Evolutionary conservation across 2,329 filamentous ascomycete genomes (phyloP).

Genomic region (Microdochium bolleyi): DNA sequence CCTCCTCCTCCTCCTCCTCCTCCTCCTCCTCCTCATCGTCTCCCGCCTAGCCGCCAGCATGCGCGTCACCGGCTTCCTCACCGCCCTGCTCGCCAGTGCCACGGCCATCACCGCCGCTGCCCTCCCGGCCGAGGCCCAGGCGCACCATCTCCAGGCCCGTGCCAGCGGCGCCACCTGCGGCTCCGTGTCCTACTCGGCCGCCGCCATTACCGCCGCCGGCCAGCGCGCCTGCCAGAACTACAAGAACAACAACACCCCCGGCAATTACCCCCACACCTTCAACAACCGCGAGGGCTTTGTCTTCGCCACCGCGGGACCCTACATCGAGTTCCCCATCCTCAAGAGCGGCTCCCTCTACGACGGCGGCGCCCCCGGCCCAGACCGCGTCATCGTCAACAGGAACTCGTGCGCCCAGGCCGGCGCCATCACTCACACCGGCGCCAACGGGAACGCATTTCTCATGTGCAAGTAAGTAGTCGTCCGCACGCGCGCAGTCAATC

Average conservation of each 20-base stretch:
- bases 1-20: too few relatives aligned
- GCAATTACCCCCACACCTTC: conserved; percentile 28
- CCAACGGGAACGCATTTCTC: background rate
- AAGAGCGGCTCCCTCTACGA: conserved; percentile 20
- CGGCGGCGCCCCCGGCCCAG: conserved; percentile 11
- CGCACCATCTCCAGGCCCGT: background rate
- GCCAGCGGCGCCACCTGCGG: background rate
- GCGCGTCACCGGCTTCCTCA: too few relatives aligned
- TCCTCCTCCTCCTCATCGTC: too few relatives aligned
- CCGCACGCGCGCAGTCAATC: too few relatives aligned
- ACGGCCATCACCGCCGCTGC: too few relatives aligned
- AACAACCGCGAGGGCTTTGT: conserved; percentile 28
- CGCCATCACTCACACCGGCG: background rate
- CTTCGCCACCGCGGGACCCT: conserved; percentile 23
- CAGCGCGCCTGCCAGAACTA: background rate
- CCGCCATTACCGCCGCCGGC: background rate
- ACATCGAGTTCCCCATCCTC: conserved; percentile 30
- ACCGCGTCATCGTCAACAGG: background rate
- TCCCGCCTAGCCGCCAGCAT: too few relatives aligned
- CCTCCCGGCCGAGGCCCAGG: too few relatives aligned
- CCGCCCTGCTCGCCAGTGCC: too few relatives aligned
- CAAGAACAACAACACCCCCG: background rate
- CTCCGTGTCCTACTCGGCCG: background rate
- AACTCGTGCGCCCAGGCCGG: background rate
- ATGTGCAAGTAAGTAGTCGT: background rate